phyloP scores from a whole-genome alignment of 805 yeast genomes.

The Clavispora carvajalis region DNA sequence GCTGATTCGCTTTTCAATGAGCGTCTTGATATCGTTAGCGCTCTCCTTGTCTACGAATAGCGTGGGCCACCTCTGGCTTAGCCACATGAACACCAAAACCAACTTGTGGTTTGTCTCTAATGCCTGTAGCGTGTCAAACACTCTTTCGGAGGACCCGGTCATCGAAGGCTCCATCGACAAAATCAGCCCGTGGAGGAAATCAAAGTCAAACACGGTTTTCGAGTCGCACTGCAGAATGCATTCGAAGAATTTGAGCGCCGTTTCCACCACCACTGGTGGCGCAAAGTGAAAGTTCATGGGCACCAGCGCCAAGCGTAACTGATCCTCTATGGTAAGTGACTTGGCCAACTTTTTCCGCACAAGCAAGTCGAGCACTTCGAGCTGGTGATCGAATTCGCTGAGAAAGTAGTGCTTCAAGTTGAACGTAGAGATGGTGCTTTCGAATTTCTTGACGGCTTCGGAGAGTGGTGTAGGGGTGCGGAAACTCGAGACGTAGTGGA shows the following conservation, averaged over 20 bases:
- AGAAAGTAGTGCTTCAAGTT: slow-evolving; percentile 26
- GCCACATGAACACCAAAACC: slow-evolving; percentile 73
- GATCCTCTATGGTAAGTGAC: slow-evolving; percentile 46
- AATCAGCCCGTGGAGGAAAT: slow-evolving; percentile 24
- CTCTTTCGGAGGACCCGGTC: slow-evolving; percentile 15
- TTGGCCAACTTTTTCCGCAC: slow-evolving; percentile 25
- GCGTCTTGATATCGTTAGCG: slow-evolving; percentile 61
- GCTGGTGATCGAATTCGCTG: slow-evolving; percentile 34
- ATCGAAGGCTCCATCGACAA: slow-evolving; percentile 17
- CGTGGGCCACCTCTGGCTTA: slow-evolving; percentile 80
- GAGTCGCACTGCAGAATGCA: slow-evolving; percentile 54
- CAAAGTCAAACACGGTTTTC: slow-evolving; percentile 50
- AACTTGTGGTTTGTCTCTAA: slow-evolving; percentile 67
- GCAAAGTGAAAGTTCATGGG: slow-evolving; percentile 42
- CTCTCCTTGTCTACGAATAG: slow-evolving; percentile 71
- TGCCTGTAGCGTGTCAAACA: slow-evolving; percentile 19
- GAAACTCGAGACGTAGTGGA: slow-evolving; percentile 56
- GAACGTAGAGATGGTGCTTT: slow-evolving; percentile 26
- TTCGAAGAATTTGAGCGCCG: slow-evolving; percentile 41
- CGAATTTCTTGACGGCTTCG: slow-evolving; percentile 45
- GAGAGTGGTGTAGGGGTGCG: slow-evolving; percentile 45
- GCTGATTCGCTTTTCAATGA: slow-evolving; percentile 60
- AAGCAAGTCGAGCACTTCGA: slow-evolving; percentile 40
- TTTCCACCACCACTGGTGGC: slow-evolving; percentile 34
- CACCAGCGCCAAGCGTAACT: slow-evolving; percentile 52